Percentiles rank a stretch among this genome's conserved stretches.
These are phyloP conservation scores for Iris pallida DNA, from an alignment of 116 monocot genomes.

Conservation along the genomic window DNA sequence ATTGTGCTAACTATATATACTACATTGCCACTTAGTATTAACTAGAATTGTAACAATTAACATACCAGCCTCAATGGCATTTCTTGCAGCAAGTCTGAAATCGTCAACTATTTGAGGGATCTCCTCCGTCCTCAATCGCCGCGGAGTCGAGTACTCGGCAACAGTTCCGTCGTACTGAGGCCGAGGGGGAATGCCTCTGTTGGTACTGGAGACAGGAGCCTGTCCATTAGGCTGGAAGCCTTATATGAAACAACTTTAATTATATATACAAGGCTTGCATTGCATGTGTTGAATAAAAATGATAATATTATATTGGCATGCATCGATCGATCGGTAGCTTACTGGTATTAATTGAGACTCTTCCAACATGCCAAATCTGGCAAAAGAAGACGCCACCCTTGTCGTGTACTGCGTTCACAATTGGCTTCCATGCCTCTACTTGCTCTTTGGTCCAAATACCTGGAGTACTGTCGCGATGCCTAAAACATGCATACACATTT, in stretches of 20 bases:
- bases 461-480: constrained; percentile 13
- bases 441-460: constrained; percentile 20
- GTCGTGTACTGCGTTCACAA: constrained; percentile 9
- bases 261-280: too few species aligned
- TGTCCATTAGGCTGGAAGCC: constrained; percentile 26
- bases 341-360: constrained; percentile 15
- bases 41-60: not conserved
- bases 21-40: too few species aligned
- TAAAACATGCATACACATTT: not conserved
- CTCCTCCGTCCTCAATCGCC: constrained; percentile 9
- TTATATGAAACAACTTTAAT: not conserved
- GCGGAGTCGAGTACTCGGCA: constrained; percentile 4
- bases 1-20: too few species aligned
- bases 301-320: too few species aligned
- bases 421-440: constrained; percentile 17
- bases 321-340: not conserved
- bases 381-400: constrained; percentile 19
- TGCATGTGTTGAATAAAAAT: too few species aligned
- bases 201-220: constrained; percentile 17
- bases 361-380: constrained; percentile 19
- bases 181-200: constrained; percentile 6
- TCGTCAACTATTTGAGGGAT: constrained; percentile 20
- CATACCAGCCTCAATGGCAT: constrained; percentile 24
- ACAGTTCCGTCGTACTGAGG: not conserved
- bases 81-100: constrained; percentile 21